Percentiles rank a stretch among this genome's conserved stretches.
These are phyloP conservation scores for Mycena vitilis DNA, from an alignment of 768 basidiomycete genomes.

Conservation along the genomic window DNA sequence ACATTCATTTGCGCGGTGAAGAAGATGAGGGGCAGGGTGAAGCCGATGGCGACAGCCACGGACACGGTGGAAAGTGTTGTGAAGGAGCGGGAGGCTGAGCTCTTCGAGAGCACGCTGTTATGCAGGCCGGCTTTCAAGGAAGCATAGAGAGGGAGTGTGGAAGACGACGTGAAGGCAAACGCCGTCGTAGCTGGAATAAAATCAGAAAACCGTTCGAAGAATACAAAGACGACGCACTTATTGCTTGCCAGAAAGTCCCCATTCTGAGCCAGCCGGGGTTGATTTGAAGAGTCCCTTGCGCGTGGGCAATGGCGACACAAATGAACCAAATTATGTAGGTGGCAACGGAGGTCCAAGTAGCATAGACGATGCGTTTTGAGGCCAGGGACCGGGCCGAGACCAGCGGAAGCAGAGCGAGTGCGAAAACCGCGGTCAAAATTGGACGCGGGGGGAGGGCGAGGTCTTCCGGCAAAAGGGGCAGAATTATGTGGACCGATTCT, in stretches of 20 bases:
- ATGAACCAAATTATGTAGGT: slow-evolving; percentile 73
- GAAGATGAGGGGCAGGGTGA: slow-evolving; percentile 70
- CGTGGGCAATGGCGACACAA: slow-evolving; percentile 63
- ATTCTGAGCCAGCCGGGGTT: slow-evolving; percentile 51
- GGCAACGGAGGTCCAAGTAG: slow-evolving; percentile 68
- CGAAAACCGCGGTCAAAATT: slow-evolving; percentile 54
- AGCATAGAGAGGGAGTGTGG: slow-evolving; percentile 74
- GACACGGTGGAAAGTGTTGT: slow-evolving; percentile 65
- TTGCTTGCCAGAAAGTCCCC: slow-evolving; percentile 71
- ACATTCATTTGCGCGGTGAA: slow-evolving; percentile 59
- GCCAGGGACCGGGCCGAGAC: slow-evolving; percentile 67
- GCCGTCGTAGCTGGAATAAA: slow-evolving; percentile 62
- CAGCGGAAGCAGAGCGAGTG: slow-evolving; percentile 59
- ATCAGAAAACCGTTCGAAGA: not conserved
- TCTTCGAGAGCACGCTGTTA: slow-evolving; percentile 55
- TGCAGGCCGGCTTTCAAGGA: slow-evolving; percentile 61
- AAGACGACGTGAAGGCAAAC: slow-evolving; percentile 74
- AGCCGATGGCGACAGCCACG: slow-evolving; percentile 56
- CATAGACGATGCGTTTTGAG: slow-evolving; percentile 63
- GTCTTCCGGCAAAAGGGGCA: slow-evolving; percentile 58
- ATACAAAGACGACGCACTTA: slow-evolving; percentile 58
- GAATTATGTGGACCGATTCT: slow-evolving; percentile 68
- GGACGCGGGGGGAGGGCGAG: slow-evolving; percentile 50
- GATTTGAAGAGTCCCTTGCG: slow-evolving; percentile 54
- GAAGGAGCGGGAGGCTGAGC: slow-evolving; percentile 66